phyloP scores from a whole-genome alignment of 257 asterid genomes.

The Ajuga chamaepitys region DNA sequence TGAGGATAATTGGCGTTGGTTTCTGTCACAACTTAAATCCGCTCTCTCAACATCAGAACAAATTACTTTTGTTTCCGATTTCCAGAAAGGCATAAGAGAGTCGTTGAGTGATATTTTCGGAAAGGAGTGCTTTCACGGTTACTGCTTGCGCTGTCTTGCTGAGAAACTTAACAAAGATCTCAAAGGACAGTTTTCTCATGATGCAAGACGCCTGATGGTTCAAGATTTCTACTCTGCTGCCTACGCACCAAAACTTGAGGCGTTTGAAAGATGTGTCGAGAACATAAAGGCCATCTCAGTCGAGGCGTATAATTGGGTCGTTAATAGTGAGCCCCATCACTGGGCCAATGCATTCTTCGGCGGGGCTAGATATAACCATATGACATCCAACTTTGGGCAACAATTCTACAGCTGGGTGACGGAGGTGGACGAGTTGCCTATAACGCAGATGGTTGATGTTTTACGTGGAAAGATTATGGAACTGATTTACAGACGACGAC shows the following conservation, averaged over 20 bases:
- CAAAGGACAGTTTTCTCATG: conserved; percentile 91
- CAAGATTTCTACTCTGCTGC: conserved; percentile 96
- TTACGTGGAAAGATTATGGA: conserved; percentile 94
- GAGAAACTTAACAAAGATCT: conserved; percentile 90
- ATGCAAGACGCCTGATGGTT: conserved; percentile 94
- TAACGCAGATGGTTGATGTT: conserved; percentile 95
- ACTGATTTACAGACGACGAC: conserved; percentile 61
- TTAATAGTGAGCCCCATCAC: conserved; percentile 71
- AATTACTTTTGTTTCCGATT: conserved; percentile 85
- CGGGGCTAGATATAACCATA: conserved; percentile 80
- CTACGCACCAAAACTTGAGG: conserved; percentile 63
- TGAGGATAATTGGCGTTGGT: conserved; percentile 93
- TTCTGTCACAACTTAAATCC: conserved; percentile 71
- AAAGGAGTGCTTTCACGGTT: conserved; percentile 77
- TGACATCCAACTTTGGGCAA: conserved; percentile 90
- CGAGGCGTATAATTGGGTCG: conserved; percentile 91
- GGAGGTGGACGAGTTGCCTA: conserved; percentile 91
- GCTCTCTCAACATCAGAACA: conserved; percentile 66
- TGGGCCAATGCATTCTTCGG: conserved; percentile 86
- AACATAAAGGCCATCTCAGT: conserved; percentile 90
- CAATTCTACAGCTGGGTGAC: conserved; percentile 89
- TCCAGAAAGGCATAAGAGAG: conserved; percentile 75
- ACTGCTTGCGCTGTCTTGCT: conserved; percentile 84
- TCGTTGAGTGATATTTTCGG: conserved; percentile 70
- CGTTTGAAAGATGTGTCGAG: conserved; percentile 54